These are phyloP conservation scores for Niebla homalea DNA, from an alignment of 495 filamentous ascomycete genomes.

Conservation along the genomic window DNA sequence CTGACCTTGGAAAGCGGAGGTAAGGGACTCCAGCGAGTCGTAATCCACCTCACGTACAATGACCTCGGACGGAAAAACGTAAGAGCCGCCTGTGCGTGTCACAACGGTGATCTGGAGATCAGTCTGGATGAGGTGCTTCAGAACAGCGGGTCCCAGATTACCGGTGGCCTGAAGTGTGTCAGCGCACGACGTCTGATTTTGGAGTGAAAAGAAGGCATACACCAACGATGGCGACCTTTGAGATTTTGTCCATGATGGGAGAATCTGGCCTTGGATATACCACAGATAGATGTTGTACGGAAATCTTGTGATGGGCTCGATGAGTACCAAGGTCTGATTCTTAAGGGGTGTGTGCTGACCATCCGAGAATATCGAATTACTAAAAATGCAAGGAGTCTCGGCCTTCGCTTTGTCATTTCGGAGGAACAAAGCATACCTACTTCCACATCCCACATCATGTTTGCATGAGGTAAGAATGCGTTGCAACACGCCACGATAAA, in stretches of 20 bases:
- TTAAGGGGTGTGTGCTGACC: too few species aligned
- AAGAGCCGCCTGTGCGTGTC: constrained; percentile 19
- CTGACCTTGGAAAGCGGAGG: constrained; percentile 33
- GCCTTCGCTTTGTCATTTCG: too few species aligned
- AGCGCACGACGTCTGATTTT: too few species aligned
- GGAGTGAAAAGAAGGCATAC: background rate
- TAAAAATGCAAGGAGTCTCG: too few species aligned
- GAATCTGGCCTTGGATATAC: background rate
- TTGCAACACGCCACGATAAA: too few species aligned
- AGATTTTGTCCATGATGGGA: constrained; percentile 7
- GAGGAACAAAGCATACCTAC: too few species aligned
- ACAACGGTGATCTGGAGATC: constrained; percentile 26
- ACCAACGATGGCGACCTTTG: constrained; percentile 11
- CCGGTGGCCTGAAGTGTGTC: constrained; percentile 22
- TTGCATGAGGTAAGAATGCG: too few species aligned
- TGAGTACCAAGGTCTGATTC: too few species aligned
- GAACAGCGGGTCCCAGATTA: constrained; percentile 25
- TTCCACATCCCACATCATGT: too few species aligned
- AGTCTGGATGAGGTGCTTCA: constrained; percentile 20
- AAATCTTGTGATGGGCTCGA: too few species aligned
- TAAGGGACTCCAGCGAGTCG: constrained; percentile 14
- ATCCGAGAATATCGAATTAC: too few species aligned
- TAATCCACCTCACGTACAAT: constrained; percentile 18
- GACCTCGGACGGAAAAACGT: constrained; percentile 9
- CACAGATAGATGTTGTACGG: too few species aligned